Conservation (phyloP, 805 yeast genomes). For the Candida easanensis region DNA sequence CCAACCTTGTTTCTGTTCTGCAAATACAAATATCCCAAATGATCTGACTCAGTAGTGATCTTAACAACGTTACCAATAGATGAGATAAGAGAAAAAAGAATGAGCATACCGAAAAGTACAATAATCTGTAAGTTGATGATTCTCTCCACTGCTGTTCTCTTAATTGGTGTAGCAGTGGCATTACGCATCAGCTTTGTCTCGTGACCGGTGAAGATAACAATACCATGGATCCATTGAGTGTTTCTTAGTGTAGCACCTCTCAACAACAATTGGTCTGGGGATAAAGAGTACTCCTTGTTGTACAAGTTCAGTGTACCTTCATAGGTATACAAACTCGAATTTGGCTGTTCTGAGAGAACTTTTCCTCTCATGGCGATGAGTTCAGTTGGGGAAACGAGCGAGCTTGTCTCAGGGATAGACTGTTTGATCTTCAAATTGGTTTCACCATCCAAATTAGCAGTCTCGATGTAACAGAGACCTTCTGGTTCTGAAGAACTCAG, state of each 20-base stretch:
- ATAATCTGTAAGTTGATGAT: constrained; percentile 90
- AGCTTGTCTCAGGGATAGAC: constrained; percentile 73
- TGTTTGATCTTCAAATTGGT: constrained; percentile 95
- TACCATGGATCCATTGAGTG: constrained; percentile 93
- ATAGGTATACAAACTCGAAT: constrained; percentile 88
- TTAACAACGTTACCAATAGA: constrained; percentile 85
- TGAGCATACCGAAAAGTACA: constrained; percentile 78
- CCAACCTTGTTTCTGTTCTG: constrained; percentile 66
- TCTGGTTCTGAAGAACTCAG: constrained; percentile 96
- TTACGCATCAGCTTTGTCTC: constrained; percentile 97
- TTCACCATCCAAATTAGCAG: constrained; percentile 97
- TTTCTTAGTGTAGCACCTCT: constrained; percentile 96
- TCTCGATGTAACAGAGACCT: constrained; percentile 95
- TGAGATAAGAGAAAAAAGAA: constrained; percentile 73
- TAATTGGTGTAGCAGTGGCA: constrained; percentile 98
- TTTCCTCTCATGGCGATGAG: constrained; percentile 52
- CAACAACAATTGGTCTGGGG: constrained; percentile 87
- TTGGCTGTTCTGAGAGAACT: constrained; percentile 86
- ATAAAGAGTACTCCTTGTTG: constrained; percentile 61
- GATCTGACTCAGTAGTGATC: constrained; percentile 47
- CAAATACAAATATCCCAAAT: constrained; percentile 62
- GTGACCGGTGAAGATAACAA: constrained; percentile 95
- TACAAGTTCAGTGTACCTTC: constrained; percentile 76
- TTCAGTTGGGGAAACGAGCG: constrained; percentile 62
- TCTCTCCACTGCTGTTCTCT: constrained; percentile 94